Evolutionary conservation across 2,329 filamentous ascomycete genomes (phyloP).

Genomic region (Fusarium brachygibbosum): DNA sequence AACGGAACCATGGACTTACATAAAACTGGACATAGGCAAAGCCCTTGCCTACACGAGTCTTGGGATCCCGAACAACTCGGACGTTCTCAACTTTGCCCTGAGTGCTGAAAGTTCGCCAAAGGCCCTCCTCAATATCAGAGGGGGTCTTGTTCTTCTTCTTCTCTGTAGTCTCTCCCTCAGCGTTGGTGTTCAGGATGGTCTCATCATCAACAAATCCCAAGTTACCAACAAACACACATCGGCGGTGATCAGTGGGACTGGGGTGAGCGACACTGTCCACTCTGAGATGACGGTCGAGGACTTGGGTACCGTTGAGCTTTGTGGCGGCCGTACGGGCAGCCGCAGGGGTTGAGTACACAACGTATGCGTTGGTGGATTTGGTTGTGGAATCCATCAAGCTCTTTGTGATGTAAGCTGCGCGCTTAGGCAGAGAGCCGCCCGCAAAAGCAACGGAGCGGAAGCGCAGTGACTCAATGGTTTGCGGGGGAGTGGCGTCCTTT

Average conservation of each 20-base stretch:
- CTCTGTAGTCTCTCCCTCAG: constrained; percentile 74
- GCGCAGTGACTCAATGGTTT: constrained; percentile 89
- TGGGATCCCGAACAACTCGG: constrained; percentile 88
- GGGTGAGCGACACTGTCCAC: constrained; percentile 94
- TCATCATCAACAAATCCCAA: constrained; percentile 96
- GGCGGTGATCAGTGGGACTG: constrained; percentile 82
- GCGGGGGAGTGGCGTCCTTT: constrained; percentile 64
- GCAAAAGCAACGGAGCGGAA: constrained; percentile 95
- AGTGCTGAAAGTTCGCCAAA: constrained; percentile 85
- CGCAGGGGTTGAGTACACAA: constrained; percentile 81
- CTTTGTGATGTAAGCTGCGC: constrained; percentile 93
- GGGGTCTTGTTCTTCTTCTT: constrained; percentile 82
- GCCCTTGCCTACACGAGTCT: constrained; percentile 94
- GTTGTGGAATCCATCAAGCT: constrained; percentile 92
- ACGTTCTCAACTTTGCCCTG: constrained; percentile 90
- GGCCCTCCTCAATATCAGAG: constrained; percentile 90
- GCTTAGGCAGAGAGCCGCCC: constrained; percentile 82
- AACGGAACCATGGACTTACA: constrained; percentile 57
- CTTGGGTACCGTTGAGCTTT: constrained; percentile 83
- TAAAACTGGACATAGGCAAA: constrained; percentile 98
- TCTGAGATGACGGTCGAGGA: constrained; percentile 89
- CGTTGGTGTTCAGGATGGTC: constrained; percentile 74
- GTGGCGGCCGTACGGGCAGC: constrained; percentile 82
- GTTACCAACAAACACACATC: constrained; percentile 97
- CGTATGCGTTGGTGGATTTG: constrained; percentile 94